Conservation (phyloP, 2,329 filamentous ascomycete species). For the Colletotrichum plurivorum region DNA sequence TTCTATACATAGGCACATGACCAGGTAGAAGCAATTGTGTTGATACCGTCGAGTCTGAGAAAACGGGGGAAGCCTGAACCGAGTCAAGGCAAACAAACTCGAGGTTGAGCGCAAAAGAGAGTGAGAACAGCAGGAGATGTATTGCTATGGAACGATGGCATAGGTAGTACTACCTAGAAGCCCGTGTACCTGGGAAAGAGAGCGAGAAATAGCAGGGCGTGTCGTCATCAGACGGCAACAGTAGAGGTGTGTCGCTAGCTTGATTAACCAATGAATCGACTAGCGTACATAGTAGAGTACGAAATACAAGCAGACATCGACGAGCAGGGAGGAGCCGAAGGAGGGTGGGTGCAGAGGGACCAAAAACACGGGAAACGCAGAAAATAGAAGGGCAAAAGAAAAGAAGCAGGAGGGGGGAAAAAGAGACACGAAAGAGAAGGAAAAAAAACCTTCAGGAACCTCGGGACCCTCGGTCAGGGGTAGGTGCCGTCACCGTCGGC, state of each 20-base stretch:
- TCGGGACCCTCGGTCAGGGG: slow-evolving; percentile 17
- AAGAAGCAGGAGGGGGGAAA: background rate
- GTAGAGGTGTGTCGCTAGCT: slow-evolving; percentile 13
- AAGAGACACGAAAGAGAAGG: background rate
- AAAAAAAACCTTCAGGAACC: slow-evolving; percentile 28
- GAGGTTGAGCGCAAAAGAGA: background rate
- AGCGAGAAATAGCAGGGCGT: slow-evolving; percentile 4
- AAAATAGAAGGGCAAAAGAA: background rate
- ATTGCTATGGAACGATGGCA: background rate
- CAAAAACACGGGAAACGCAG: slow-evolving; percentile 8
- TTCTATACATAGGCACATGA: too few species aligned
- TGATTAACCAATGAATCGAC: slow-evolving; percentile 14
- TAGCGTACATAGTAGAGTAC: background rate
- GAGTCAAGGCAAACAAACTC: too few species aligned
- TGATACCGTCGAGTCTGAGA: too few species aligned
- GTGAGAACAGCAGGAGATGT: background rate
- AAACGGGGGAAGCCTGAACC: too few species aligned
- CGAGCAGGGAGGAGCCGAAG: slow-evolving; percentile 28
- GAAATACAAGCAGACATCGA: background rate
- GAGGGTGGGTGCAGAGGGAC: background rate
- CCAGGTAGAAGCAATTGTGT: too few species aligned
- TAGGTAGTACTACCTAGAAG: slow-evolving; percentile 7
- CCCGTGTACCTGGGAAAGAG: slow-evolving; percentile 3
- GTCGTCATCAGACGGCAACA: slow-evolving; percentile 13
- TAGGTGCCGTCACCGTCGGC: background rate